phyloP scores from a whole-genome alignment of 257 asterid species.

The Rauvolfia tetraphylla region DNA sequence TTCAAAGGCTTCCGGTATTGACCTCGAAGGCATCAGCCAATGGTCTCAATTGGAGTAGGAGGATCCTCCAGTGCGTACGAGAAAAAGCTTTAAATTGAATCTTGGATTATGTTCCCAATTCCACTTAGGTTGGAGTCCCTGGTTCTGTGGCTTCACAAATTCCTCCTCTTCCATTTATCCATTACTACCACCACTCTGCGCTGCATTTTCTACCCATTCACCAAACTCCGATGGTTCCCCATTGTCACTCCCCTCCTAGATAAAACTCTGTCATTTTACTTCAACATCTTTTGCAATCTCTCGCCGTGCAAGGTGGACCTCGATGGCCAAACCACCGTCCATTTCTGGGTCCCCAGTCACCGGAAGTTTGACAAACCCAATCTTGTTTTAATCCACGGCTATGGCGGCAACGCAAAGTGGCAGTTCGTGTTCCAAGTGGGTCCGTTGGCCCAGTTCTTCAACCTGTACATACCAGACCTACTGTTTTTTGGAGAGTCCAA shows the following conservation, averaged over 20 bases:
- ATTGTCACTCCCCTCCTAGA: slow-evolving; percentile 45
- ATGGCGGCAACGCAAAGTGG: slow-evolving; percentile 54
- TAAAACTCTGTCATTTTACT: slow-evolving; percentile 38
- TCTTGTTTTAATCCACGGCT: slow-evolving; percentile 52
- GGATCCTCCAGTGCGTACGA: too few relatives aligned
- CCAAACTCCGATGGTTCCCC: slow-evolving; percentile 37
- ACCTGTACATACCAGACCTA: slow-evolving; percentile 59
- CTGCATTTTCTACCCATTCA: slow-evolving; percentile 20
- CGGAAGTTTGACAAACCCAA: slow-evolving; percentile 45
- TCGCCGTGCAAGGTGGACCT: slow-evolving; percentile 47
- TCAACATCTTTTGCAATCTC: slow-evolving; percentile 37
- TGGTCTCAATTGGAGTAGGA: too few relatives aligned
- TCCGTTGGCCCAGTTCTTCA: slow-evolving; percentile 35
- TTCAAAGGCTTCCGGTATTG: too few relatives aligned
- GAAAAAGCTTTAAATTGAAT: neutral
- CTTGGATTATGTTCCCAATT: neutral
- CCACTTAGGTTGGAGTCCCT: neutral
- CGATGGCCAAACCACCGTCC: slow-evolving; percentile 56
- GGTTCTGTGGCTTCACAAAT: slow-evolving; percentile 18
- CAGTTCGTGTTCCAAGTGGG: slow-evolving; percentile 46
- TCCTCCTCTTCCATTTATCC: slow-evolving; percentile 41
- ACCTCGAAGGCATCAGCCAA: too few relatives aligned
- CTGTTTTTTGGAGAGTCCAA: slow-evolving; percentile 49
- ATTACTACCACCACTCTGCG: slow-evolving; percentile 20
- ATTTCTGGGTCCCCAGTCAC: slow-evolving; percentile 50